Conservation (phyloP, 1,139 yeast genomes). For the Pichia sp. region DNA sequence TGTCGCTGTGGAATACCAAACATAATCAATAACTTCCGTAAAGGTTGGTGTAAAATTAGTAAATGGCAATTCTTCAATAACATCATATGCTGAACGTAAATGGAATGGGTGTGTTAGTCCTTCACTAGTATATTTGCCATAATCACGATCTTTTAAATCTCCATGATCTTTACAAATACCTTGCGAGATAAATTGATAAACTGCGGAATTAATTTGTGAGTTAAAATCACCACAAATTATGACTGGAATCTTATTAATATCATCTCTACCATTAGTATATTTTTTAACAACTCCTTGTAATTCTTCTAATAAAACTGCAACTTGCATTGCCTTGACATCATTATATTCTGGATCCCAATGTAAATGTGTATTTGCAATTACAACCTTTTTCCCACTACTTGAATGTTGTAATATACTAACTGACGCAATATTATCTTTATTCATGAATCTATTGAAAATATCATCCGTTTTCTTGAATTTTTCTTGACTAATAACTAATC, state of each 20-base stretch:
- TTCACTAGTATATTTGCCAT: constrained; percentile 85
- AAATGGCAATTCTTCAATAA: constrained; percentile 84
- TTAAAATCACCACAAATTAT: constrained; percentile 95
- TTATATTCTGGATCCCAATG: constrained; percentile 98
- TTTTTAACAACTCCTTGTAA: constrained; percentile 58
- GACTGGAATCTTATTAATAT: constrained; percentile 52
- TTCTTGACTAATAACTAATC: constrained; percentile 81
- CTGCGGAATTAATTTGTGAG: constrained; percentile 83
- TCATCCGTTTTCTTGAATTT: constrained; percentile 91
- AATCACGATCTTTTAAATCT: constrained; percentile 81
- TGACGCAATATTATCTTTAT: constrained; percentile 88
- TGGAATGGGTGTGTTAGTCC: constrained; percentile 81
- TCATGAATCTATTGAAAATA: constrained; percentile 91
- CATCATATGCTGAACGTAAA: constrained; percentile 77
- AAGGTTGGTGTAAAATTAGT: constrained; percentile 92
- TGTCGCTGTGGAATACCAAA: constrained; percentile 83
- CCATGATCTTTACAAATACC: constrained; percentile 69
- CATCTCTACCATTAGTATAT: constrained; percentile 28
- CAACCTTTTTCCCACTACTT: constrained; percentile 62
- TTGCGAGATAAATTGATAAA: constrained; percentile 77
- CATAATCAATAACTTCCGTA: constrained; percentile 89
- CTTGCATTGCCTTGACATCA: constrained; percentile 95
- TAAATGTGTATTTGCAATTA: constrained; percentile 85
- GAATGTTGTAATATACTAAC: constrained; percentile 72
- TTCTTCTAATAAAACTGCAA: constrained; percentile 86